Evolutionary conservation across 352 stramenopile genomes (phyloP).

Genomic region (Hyaloperonospora brassicae): DNA sequence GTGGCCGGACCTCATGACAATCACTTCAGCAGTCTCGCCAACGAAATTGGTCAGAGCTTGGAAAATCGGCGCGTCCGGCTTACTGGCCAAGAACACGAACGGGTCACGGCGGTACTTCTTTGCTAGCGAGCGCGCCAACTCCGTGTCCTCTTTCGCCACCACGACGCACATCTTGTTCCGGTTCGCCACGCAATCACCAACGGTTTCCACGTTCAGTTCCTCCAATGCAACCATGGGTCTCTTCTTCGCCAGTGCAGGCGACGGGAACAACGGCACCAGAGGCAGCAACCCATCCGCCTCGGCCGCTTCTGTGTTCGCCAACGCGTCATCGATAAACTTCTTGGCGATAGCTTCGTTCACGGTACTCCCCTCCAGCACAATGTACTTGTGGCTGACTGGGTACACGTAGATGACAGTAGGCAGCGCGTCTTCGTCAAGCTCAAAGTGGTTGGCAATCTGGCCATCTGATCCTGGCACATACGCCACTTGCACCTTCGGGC

Average conservation of each 20-base stretch:
- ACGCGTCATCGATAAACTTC: conserved; percentile 45
- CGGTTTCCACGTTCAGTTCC: conserved; percentile 26
- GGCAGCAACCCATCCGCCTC: conserved; percentile 28
- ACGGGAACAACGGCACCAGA: conserved; percentile 52
- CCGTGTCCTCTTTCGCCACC: conserved; percentile 33
- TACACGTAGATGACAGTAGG: conserved; percentile 60
- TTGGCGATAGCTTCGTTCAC: conserved; percentile 46
- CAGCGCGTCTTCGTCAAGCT: conserved; percentile 40
- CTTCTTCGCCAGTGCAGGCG: conserved; percentile 61
- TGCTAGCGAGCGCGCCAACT: conserved; percentile 44
- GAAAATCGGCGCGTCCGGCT: conserved; percentile 29
- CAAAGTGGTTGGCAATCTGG: conserved; percentile 65
- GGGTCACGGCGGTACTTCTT: conserved; percentile 68
- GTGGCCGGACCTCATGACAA: conserved; percentile 56
- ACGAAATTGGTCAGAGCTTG: conserved; percentile 33
- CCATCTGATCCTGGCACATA: conserved; percentile 56
- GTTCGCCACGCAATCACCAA: conserved; percentile 38
- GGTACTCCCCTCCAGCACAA: conserved; percentile 22
- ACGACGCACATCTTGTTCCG: conserved; percentile 72
- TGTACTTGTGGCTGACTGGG: conserved; percentile 38
- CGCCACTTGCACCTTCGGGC: conserved; percentile 36
- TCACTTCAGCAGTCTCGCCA: conserved; percentile 20
- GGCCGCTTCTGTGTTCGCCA: conserved; percentile 25
- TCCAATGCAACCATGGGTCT: conserved; percentile 47
- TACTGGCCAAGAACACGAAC: conserved; percentile 50